Conservation (phyloP, 1,284 basidiomycete genomes). For the Ustilago loliicola region DNA sequence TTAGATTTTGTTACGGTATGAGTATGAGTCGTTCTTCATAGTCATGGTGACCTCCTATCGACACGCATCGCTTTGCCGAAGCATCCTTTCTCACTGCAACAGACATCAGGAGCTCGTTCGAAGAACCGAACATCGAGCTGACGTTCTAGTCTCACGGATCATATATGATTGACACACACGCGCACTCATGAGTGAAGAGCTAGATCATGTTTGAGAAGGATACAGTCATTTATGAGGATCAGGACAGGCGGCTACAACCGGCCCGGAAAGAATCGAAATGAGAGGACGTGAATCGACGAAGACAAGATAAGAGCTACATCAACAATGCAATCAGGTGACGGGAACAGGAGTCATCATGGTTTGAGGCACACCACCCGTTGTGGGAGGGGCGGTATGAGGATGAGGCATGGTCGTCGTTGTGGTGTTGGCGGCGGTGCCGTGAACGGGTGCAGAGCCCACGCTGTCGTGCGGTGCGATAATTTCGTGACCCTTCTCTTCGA, state of each 20-base stretch:
- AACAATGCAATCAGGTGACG: background rate
- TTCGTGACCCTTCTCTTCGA: conserved; percentile 25
- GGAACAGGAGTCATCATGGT: conserved; percentile 21
- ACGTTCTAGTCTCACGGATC: too few relatives aligned
- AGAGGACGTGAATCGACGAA: background rate
- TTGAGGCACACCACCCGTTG: conserved; percentile 2
- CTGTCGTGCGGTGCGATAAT: background rate
- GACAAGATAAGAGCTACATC: background rate
- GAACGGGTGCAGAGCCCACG: conserved; percentile 16
- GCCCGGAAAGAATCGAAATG: background rate
- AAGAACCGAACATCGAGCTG: too few relatives aligned
- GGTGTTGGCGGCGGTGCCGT: background rate
- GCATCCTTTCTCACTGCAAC: too few relatives aligned
- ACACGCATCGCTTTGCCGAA: too few relatives aligned
- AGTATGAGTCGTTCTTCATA: background rate
- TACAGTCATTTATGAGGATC: background rate
- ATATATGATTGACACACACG: background rate
- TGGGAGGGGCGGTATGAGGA: conserved; percentile 4
- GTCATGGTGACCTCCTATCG: background rate
- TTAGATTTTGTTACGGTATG: background rate
- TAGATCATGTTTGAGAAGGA: background rate
- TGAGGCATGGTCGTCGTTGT: background rate
- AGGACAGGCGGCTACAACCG: background rate
- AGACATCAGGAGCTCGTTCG: too few relatives aligned
- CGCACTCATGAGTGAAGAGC: background rate